These are phyloP conservation scores for Xylariales sp. DNA, from an alignment of 2,329 filamentous ascomycete species.

Conservation along the genomic window DNA sequence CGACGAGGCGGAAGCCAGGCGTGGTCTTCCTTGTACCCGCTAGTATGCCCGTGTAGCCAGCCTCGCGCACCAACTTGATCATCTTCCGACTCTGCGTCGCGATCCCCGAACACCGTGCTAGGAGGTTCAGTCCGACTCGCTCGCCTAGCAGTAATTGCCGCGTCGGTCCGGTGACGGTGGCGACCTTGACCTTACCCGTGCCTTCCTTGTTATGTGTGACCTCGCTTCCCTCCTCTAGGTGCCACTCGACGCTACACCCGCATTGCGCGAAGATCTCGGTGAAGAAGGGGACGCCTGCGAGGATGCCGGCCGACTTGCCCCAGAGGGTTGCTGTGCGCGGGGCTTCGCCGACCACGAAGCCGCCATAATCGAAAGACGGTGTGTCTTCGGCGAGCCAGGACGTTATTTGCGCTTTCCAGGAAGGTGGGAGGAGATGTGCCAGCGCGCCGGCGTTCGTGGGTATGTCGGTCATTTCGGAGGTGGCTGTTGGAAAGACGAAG, in stretches of 20 bases:
- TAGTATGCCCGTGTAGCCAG: conserved; percentile 77
- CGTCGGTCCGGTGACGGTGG: conserved; percentile 81
- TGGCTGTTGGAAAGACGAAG: background rate
- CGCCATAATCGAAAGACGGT: conserved; percentile 93
- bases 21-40: conserved; percentile 97
- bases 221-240: conserved; percentile 66
- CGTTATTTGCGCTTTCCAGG: conserved; percentile 76
- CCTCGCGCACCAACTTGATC: conserved; percentile 50
- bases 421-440: conserved; percentile 71
- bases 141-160: conserved; percentile 82
- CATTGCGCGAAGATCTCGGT: conserved; percentile 87
- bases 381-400: conserved; percentile 94
- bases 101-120: conserved; percentile 87
- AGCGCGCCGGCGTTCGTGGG: conserved; percentile 4
- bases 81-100: conserved; percentile 63
- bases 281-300: conserved; percentile 93
- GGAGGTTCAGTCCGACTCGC: conserved; percentile 83
- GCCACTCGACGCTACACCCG: conserved; percentile 90
- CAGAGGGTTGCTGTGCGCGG: conserved; percentile 61
- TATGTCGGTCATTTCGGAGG: conserved; percentile 4
- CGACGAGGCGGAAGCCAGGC: conserved; percentile 87
- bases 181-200: conserved; percentile 55
- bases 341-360: conserved; percentile 83
- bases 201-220: conserved; percentile 57
- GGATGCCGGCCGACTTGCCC: conserved; percentile 68